Evolutionary conservation across 2,329 filamentous ascomycete genomes (phyloP).

Genomic region (Clonostachys byssicola): DNA sequence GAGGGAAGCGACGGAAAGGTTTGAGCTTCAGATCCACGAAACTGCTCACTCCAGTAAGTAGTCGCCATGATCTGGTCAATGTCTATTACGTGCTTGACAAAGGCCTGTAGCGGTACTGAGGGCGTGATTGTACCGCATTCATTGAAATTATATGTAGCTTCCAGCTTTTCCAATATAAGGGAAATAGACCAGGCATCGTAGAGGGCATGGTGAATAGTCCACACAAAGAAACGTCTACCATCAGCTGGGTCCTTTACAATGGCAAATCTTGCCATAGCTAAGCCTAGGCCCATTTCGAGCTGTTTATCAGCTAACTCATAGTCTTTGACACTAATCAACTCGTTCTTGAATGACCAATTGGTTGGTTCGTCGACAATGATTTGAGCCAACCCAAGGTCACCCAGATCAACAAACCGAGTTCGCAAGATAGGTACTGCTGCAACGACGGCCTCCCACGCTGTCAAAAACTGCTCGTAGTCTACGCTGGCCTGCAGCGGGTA

Average conservation of each 20-base stretch:
- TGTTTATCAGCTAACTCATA: slow-evolving; percentile 22
- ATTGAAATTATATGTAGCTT: not conserved
- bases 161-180: not conserved
- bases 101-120: slow-evolving; percentile 26
- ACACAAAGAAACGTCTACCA: slow-evolving; percentile 7
- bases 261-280: slow-evolving; percentile 8
- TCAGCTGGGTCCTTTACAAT: slow-evolving; percentile 2
- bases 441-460: not conserved
- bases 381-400: slow-evolving; percentile 28
- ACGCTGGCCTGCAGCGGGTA: not conserved
- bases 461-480: not conserved
- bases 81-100: slow-evolving; percentile 25
- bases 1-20: not conserved
- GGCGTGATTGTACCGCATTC: not conserved
- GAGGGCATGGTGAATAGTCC: slow-evolving; percentile 11
- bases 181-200: slow-evolving; percentile 10
- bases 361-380: slow-evolving; percentile 23
- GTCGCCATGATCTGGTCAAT: not conserved
- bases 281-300: slow-evolving; percentile 13
- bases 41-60: not conserved
- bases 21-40: not conserved
- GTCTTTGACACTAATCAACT: slow-evolving; percentile 14
- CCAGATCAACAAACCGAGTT: not conserved
- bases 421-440: not conserved
- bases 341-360: no score